A percentile compares a stretch with the other conserved stretches of the same genome.
phyloP scores from a whole-genome alignment of 768 basidiomycete genomes.

The Candolleomyces aberdarensis region DNA sequence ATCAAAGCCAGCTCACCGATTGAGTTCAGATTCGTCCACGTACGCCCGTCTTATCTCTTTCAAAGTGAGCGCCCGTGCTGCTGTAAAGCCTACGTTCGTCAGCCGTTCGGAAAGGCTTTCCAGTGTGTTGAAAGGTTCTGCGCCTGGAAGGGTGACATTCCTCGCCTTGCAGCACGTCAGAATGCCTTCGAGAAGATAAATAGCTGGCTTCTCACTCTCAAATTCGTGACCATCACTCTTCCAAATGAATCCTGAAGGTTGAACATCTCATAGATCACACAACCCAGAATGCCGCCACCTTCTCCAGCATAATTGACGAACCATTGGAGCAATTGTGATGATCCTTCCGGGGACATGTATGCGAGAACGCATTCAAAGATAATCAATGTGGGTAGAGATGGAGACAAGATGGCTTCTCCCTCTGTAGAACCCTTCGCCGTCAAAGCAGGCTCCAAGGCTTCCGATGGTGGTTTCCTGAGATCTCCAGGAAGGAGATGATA shows the following conservation, averaged over 20 bases:
- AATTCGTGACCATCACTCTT: slow-evolving; percentile 86
- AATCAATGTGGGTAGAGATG: slow-evolving; percentile 71
- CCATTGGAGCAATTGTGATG: slow-evolving; percentile 59
- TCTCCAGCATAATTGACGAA: slow-evolving; percentile 47
- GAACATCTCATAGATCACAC: slow-evolving; percentile 91
- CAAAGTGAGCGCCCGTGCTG: slow-evolving; percentile 58
- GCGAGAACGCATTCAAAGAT: slow-evolving; percentile 93
- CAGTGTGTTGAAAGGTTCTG: slow-evolving; percentile 55
- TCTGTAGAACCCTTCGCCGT: slow-evolving; percentile 12
- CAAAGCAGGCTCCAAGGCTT: slow-evolving; percentile 38
- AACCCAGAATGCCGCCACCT: slow-evolving; percentile 40
- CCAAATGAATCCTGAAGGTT: slow-evolving; percentile 86
- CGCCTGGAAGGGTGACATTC: slow-evolving; percentile 73
- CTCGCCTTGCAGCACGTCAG: slow-evolving; percentile 47
- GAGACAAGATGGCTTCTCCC: slow-evolving; percentile 45
- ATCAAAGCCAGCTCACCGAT: slow-evolving; percentile 43
- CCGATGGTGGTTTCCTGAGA: slow-evolving; percentile 57
- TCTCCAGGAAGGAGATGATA: slow-evolving; percentile 80
- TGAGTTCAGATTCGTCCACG: slow-evolving; percentile 47
- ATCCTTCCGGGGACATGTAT: slow-evolving; percentile 69
- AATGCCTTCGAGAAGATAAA: background rate
- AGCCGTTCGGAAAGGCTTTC: slow-evolving; percentile 61
- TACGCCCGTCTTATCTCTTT: slow-evolving; percentile 61
- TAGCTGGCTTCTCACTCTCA: slow-evolving; percentile 51
- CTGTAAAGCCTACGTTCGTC: slow-evolving; percentile 49